A percentile compares a stretch with the other conserved stretches of the same genome.
Evolutionary conservation across 345 rosid genomes (phyloP).

Genomic region (Fremontodendron californicum): DNA sequence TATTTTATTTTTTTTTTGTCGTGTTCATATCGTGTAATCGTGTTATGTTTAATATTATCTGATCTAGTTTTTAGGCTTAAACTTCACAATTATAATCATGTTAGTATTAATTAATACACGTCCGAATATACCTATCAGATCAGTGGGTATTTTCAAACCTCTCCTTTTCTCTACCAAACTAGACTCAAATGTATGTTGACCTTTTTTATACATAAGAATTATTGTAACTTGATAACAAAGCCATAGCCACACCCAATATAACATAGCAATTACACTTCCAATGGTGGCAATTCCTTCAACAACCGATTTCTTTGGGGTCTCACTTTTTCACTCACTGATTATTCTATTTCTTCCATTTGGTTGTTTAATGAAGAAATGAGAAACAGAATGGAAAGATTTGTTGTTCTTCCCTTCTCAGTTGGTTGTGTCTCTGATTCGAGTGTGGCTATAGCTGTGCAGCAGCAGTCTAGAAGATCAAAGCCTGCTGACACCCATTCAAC

Average conservation of each 20-base stretch:
- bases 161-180: constrained; percentile 21
- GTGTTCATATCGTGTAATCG: too few species aligned
- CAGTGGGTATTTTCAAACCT: constrained; percentile 3
- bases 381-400: constrained; percentile 77
- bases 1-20: too few species aligned
- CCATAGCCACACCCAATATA: constrained; percentile 30
- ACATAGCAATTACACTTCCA: constrained; percentile 18
- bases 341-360: not conserved
- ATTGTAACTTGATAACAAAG: constrained; percentile 41
- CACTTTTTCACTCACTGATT: not conserved
- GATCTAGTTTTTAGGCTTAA: not conserved
- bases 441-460: constrained; percentile 43
- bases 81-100: not conserved
- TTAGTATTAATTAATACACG: constrained; percentile 3
- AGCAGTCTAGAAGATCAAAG: constrained; percentile 21
- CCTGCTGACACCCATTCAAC: constrained; percentile 14
- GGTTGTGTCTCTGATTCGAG: constrained; percentile 77
- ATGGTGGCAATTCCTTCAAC: constrained; percentile 12
- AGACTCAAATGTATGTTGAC: constrained; percentile 19
- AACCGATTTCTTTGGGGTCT: not conserved
- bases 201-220: constrained; percentile 21
- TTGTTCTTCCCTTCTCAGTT: constrained; percentile 69
- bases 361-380: constrained; percentile 41
- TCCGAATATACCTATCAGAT: constrained; percentile 11
- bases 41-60: too few species aligned